Percentiles rank a stretch among this genome's conserved stretches.
Conservation (phyloP, 805 yeast species). For the Barnettozyma pratensis region DNA sequence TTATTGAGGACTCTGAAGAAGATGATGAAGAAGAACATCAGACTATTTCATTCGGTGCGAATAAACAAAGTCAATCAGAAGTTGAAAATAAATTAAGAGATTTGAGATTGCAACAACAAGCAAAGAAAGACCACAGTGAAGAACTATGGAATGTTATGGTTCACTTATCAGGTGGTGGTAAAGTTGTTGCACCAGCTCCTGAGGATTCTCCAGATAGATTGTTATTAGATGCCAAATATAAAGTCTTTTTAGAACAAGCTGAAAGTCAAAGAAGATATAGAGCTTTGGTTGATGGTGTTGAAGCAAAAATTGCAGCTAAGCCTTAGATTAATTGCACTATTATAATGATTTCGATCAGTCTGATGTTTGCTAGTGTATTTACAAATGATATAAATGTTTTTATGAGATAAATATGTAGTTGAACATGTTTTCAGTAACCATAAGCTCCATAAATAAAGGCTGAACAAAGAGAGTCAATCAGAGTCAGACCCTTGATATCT, state of each 20-base stretch:
- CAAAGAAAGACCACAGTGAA: constrained; percentile 36
- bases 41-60: constrained; percentile 56
- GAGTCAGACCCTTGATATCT: too few relatives aligned
- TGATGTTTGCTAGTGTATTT: too few relatives aligned
- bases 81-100: constrained; percentile 39
- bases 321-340: not conserved
- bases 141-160: constrained; percentile 85
- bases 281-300: constrained; percentile 51
- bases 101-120: constrained; percentile 20
- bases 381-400: too few relatives aligned
- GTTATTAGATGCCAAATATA: constrained; percentile 73
- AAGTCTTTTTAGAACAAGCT: constrained; percentile 84
- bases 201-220: constrained; percentile 57
- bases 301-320: constrained; percentile 8
- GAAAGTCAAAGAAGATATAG: constrained; percentile 76
- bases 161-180: constrained; percentile 77
- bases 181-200: constrained; percentile 65
- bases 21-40: constrained; percentile 42
- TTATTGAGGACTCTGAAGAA: constrained; percentile 37
- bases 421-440: too few relatives aligned
- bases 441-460: too few relatives aligned
- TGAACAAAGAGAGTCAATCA: too few relatives aligned
- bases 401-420: too few relatives aligned
- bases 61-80: constrained; percentile 46
- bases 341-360: not conserved